Percentiles rank a stretch among this genome's conserved stretches.
These are phyloP conservation scores for Zygnema circumcarinatum DNA, from an alignment of 139 green algal species.

Conservation along the genomic window DNA sequence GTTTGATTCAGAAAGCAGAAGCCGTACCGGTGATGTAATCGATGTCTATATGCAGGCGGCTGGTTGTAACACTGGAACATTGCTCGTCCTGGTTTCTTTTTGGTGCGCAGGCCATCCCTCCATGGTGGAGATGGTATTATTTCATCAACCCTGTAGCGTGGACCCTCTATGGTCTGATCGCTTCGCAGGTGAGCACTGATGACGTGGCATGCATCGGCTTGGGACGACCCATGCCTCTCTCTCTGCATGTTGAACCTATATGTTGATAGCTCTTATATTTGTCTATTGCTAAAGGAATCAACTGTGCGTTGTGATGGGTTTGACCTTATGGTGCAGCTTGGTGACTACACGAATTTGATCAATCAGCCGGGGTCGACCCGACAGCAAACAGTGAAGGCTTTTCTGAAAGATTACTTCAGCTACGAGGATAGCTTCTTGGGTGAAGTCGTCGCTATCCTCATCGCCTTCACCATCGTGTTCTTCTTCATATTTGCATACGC, in stretches of 20 bases:
- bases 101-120: conserved; percentile 11
- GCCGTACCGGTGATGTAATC: neutral
- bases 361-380: neutral
- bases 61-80: too few species aligned
- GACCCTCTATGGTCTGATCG: conserved; percentile 50
- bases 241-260: too few species aligned
- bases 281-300: neutral
- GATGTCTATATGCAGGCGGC: neutral
- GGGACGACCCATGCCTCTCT: too few species aligned
- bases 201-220: too few species aligned
- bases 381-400: conserved; percentile 23
- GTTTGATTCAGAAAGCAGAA: neutral
- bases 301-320: neutral
- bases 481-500: conserved; percentile 21
- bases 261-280: neutral
- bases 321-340: conserved; percentile 18
- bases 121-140: conserved; percentile 44
- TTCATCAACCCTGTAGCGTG: conserved; percentile 31
- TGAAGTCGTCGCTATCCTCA: neutral
- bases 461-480: conserved; percentile 39
- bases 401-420: conserved; percentile 22
- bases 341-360: conserved; percentile 19
- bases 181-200: conserved; percentile 31
- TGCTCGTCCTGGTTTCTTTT: neutral
- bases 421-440: conserved; percentile 15